Evolutionary conservation across 2,329 filamentous ascomycete genomes (phyloP).

Genomic region (Hirsutella thompsonii): DNA sequence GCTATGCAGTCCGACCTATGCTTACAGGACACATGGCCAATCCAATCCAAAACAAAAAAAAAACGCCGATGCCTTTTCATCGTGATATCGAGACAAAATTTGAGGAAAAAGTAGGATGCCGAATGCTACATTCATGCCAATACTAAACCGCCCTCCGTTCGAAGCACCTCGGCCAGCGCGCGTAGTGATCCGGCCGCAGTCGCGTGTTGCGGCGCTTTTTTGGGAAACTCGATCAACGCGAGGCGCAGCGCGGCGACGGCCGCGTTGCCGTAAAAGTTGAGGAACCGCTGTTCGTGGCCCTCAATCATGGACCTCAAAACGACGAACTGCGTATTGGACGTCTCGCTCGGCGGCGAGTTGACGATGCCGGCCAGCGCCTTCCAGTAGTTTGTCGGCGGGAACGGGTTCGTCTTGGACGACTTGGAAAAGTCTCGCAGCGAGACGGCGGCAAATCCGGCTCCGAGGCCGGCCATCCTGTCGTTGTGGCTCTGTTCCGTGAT

Average conservation of each 20-base stretch:
- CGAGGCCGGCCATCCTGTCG: slow-evolving; percentile 73
- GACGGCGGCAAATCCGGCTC: slow-evolving; percentile 71
- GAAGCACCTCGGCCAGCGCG: slow-evolving; percentile 41
- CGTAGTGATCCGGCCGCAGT: slow-evolving; percentile 37
- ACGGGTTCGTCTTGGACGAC: slow-evolving; percentile 57
- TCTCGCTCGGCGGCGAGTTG: slow-evolving; percentile 54
- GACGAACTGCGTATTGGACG: slow-evolving; percentile 61
- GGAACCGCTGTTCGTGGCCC: slow-evolving; percentile 60
- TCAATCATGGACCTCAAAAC: slow-evolving; percentile 61
- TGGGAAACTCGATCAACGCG: slow-evolving; percentile 64
- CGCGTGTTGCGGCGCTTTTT: slow-evolving; percentile 31
- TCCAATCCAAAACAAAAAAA: too few relatives aligned
- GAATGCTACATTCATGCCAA: slow-evolving; percentile 18
- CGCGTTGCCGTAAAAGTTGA: slow-evolving; percentile 69
- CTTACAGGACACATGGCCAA: background rate
- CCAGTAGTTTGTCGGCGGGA: slow-evolving; percentile 76
- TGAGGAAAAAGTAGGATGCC: background rate
- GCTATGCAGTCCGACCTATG: slow-evolving; percentile 2
- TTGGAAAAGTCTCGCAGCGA: slow-evolving; percentile 71
- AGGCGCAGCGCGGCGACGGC: slow-evolving; percentile 58
- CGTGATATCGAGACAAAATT: background rate
- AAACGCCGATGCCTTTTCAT: slow-evolving; percentile 4
- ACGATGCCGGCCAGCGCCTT: slow-evolving; percentile 60
- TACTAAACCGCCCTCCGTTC: slow-evolving; percentile 33
- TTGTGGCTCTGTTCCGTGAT: slow-evolving; percentile 60